Conservation (phyloP, 2,329 filamentous ascomycete genomes). For the Dactylella cylindrospora region DNA sequence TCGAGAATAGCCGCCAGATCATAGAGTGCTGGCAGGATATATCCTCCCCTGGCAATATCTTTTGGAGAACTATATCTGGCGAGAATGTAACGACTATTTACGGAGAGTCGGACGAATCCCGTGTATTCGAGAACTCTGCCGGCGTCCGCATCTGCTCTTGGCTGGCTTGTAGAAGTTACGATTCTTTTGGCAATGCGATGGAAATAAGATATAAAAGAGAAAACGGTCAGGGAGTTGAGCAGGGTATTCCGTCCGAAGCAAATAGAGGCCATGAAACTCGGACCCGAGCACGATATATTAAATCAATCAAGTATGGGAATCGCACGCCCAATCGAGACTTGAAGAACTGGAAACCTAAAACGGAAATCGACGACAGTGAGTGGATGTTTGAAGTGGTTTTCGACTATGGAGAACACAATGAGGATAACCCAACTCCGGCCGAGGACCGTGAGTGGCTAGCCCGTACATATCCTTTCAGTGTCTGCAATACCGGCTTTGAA, state of each 20-base stretch:
- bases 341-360: too few species aligned
- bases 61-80: constrained; percentile 40
- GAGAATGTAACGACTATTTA: constrained; percentile 41
- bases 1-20: constrained; percentile 28
- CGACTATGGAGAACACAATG: constrained; percentile 52
- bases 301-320: constrained; percentile 13
- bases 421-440: constrained; percentile 26
- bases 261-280: background rate
- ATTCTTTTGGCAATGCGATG: background rate
- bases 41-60: constrained; percentile 8
- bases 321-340: background rate
- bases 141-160: background rate
- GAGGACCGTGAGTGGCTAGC: constrained; percentile 44
- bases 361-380: too few species aligned
- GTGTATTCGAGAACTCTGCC: too few species aligned
- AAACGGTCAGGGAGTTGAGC: background rate
- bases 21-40: constrained; percentile 46
- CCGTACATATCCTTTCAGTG: constrained; percentile 50
- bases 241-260: background rate
- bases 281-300: constrained; percentile 3
- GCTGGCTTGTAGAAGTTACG: background rate
- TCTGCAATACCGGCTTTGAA: constrained; percentile 49
- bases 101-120: too few species aligned
- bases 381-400: constrained; percentile 52
- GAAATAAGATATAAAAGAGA: background rate